Evolutionary conservation across 1,284 basidiomycete genomes (phyloP), one percentile per base, ranked within the genome.

Genomic region (Austroboletus novae-zelandiae): DNA sequence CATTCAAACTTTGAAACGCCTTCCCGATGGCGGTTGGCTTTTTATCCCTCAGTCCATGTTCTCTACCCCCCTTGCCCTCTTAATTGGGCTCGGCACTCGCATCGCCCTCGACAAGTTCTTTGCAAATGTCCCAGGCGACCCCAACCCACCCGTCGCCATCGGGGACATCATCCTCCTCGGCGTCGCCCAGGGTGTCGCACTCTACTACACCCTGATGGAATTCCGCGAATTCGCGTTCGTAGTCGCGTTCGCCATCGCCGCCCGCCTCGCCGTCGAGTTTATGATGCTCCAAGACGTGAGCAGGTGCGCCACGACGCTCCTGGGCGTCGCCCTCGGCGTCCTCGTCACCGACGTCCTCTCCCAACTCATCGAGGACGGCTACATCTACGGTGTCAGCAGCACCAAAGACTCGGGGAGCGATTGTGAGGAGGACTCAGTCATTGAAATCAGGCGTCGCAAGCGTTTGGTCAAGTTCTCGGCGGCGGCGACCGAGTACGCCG

Each of bases 181-280:
- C 48, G 75, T 84, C 58, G 83, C 85, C 75, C 84, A 89, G 67
- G 88, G 88, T 45, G 79, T 86, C 56, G 83, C 79, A 25, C 72
- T 91, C 42, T 84, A 88, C 62, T 84, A 80, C 61, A 74, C 83
- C 48, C 75, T 80, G 55, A 74, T 72, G 52, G 79, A 79, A 62
- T 72, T 76, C 47, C 74, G 75, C 43, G 72, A 74, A 53, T 70
- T 84, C 36, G 75, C 78, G 39, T 70, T 84, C 57, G 71, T 76
- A 50, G 77, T 84, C 43, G 80, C 73, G 45, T 70, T 81, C 43
- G 76, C 71, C 47, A 79, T 88, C 57, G 74, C 72, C 41, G 78
- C 72, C 9, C 85, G 86, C 61, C 76, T 87, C 54, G 63, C 78
- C 49, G 64, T 81, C 61, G 84, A 87, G 62, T 85, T 81, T 63